Conservation (phyloP, 2,329 filamentous ascomycete species). For the Phyllosticta citrichinensis region DNA sequence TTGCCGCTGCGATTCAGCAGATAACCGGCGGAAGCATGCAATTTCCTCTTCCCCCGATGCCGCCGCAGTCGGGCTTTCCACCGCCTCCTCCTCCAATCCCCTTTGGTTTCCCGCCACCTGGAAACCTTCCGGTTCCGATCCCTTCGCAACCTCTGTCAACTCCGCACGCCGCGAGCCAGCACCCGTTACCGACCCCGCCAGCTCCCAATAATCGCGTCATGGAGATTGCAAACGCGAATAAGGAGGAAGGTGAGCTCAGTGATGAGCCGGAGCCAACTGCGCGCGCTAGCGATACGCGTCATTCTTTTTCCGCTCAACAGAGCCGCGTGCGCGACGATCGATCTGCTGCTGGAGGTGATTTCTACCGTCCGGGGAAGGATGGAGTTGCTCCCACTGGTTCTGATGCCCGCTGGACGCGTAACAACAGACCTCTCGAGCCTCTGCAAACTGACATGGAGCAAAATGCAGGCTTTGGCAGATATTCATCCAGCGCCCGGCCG, state of each 20-base stretch:
- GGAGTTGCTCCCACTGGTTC: not conserved
- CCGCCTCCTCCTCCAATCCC: slow-evolving; percentile 16
- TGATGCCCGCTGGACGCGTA: not conserved
- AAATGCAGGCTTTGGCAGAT: not conserved
- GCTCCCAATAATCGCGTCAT: slow-evolving; percentile 18
- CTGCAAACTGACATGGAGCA: slow-evolving; percentile 2
- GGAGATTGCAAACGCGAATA: slow-evolving; percentile 32
- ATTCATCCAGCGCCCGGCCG: not conserved
- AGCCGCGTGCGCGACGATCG: slow-evolving; percentile 10
- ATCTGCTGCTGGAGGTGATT: slow-evolving; percentile 4
- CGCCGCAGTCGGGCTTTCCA: slow-evolving; percentile 14
- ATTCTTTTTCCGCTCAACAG: not conserved
- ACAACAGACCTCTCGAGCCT: slow-evolving; percentile 1
- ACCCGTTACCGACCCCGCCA: slow-evolving; percentile 9
- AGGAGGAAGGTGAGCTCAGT: slow-evolving; percentile 69
- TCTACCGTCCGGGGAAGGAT: not conserved
- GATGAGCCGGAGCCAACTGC: slow-evolving; percentile 44
- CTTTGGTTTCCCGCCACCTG: slow-evolving; percentile 14
- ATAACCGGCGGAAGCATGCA: slow-evolving; percentile 12
- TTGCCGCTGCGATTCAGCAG: slow-evolving; percentile 5
- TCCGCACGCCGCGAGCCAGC: slow-evolving; percentile 1
- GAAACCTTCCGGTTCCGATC: not conserved
- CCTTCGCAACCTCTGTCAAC: slow-evolving; percentile 1
- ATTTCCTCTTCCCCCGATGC: slow-evolving; percentile 23
- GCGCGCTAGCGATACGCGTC: not conserved